Evolutionary conservation across 805 yeast genomes (phyloP).

Genomic region (Metschnikowia vanudenii): DNA sequence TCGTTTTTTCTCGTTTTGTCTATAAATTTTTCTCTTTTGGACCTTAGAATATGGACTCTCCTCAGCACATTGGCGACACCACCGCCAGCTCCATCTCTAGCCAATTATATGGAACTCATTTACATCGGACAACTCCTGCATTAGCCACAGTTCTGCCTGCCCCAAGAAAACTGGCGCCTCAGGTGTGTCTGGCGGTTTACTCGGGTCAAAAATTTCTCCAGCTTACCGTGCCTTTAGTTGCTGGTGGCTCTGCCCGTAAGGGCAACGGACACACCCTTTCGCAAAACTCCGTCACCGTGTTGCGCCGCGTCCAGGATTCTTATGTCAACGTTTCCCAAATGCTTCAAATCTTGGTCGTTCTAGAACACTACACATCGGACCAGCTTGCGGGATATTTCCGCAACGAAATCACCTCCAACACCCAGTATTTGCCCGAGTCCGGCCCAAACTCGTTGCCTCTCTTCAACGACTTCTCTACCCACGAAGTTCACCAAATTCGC

Average conservation of each 20-base stretch:
- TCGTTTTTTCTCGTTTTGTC: background rate
- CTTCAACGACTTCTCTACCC: conserved; percentile 30
- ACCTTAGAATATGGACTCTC: conserved; percentile 37
- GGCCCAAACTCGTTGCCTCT: conserved; percentile 17
- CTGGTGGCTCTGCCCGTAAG: background rate
- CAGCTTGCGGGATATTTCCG: conserved; percentile 32
- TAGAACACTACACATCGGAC: conserved; percentile 25
- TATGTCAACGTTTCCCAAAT: conserved; percentile 40
- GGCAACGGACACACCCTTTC: background rate
- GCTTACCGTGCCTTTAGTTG: conserved; percentile 20
- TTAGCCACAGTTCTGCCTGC: background rate
- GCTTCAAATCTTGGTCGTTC: conserved; percentile 31
- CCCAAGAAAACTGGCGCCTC: conserved; percentile 6
- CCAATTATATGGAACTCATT: conserved; percentile 36
- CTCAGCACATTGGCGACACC: conserved; percentile 40
- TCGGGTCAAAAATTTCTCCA: conserved; percentile 40
- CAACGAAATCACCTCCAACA: conserved; percentile 34
- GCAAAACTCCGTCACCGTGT: conserved; percentile 17
- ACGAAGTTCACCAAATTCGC: conserved; percentile 26
- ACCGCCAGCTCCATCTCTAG: conserved; percentile 40
- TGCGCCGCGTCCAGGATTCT: conserved; percentile 44
- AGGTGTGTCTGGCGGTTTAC: conserved; percentile 27
- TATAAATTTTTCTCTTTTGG: background rate
- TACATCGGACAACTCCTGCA: conserved; percentile 21
- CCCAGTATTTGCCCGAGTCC: conserved; percentile 30